Conservation (phyloP, 768 basidiomycete species). For the Boletus sp. region DNA sequence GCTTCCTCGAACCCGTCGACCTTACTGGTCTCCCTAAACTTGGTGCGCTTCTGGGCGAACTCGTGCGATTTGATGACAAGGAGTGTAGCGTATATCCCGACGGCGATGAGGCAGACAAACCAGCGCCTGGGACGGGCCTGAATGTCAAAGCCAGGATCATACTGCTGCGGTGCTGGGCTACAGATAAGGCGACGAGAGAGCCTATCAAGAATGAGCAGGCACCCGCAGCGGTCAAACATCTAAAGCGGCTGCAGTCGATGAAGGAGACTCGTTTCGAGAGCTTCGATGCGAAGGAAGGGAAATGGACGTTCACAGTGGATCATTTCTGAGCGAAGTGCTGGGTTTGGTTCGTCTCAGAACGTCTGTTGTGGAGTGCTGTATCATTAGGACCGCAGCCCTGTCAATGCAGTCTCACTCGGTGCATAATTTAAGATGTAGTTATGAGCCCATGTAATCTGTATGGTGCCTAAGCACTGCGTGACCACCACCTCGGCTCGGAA, state of each 20-base stretch:
- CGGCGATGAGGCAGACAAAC: slow-evolving; percentile 80
- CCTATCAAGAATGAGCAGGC: slow-evolving; percentile 81
- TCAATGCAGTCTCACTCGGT: not conserved
- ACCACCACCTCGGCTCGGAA: not conserved
- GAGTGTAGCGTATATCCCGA: slow-evolving; percentile 95
- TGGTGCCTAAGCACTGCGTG: slow-evolving; percentile 14
- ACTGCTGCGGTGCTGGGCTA: slow-evolving; percentile 79
- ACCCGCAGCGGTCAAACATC: slow-evolving; percentile 62
- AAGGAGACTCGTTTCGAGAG: slow-evolving; percentile 80
- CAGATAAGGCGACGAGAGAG: slow-evolving; percentile 88
- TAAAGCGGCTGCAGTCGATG: slow-evolving; percentile 81
- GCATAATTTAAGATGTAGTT: slow-evolving; percentile 17
- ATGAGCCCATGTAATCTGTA: slow-evolving; percentile 1
- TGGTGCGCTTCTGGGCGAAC: slow-evolving; percentile 77
- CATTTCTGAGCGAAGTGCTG: slow-evolving; percentile 63
- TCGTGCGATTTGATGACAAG: slow-evolving; percentile 86
- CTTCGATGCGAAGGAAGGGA: slow-evolving; percentile 78
- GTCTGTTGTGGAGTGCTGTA: slow-evolving; percentile 1
- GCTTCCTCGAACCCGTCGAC: slow-evolving; percentile 78
- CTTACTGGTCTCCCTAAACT: slow-evolving; percentile 81
- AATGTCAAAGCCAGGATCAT: slow-evolving; percentile 83
- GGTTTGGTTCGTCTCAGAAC: slow-evolving; percentile 1
- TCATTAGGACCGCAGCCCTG: slow-evolving; percentile 5
- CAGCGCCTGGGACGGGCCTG: slow-evolving; percentile 76
- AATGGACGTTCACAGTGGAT: slow-evolving; percentile 92